These are phyloP conservation scores for Malassezia arunalokei DNA, from an alignment of 1,284 basidiomycete genomes.

Conservation along the genomic window DNA sequence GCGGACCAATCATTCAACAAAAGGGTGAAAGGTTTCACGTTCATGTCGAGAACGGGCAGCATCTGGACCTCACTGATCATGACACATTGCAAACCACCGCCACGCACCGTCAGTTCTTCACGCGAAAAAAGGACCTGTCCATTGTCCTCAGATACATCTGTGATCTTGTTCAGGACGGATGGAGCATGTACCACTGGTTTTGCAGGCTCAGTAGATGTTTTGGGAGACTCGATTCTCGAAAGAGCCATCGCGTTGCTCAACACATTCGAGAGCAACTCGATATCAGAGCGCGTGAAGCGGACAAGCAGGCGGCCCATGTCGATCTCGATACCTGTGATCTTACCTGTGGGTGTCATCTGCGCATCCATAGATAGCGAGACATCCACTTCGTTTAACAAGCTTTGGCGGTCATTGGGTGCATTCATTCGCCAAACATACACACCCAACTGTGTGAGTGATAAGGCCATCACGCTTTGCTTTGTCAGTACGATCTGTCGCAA, in stretches of 20 bases:
- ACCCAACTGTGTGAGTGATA: conserved; percentile 70
- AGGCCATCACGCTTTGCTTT: conserved; percentile 76
- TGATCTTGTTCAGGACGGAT: conserved; percentile 1
- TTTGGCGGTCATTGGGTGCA: conserved; percentile 64
- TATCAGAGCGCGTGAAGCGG: conserved; percentile 82
- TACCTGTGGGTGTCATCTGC: conserved; percentile 59
- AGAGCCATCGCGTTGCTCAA: conserved; percentile 74
- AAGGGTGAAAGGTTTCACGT: conserved; percentile 71
- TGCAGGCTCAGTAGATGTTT: neutral
- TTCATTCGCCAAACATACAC: conserved; percentile 90
- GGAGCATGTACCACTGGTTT: neutral
- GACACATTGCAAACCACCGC: conserved; percentile 69
- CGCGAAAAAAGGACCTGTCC: conserved; percentile 41
- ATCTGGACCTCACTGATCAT: conserved; percentile 91
- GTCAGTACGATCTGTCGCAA: conserved; percentile 79
- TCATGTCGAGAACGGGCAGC: conserved; percentile 81
- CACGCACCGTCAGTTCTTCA: conserved; percentile 33
- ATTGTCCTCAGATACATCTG: conserved; percentile 10
- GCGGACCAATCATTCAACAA: conserved; percentile 84
- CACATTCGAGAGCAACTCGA: conserved; percentile 77
- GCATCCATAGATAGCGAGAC: conserved; percentile 76
- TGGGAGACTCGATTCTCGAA: conserved; percentile 35
- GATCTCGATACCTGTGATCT: conserved; percentile 73
- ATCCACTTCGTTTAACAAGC: conserved; percentile 87
- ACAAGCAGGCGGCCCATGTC: conserved; percentile 68